phyloP scores from a whole-genome alignment of 768 basidiomycete species.

The Leccinum subtestaceum region DNA sequence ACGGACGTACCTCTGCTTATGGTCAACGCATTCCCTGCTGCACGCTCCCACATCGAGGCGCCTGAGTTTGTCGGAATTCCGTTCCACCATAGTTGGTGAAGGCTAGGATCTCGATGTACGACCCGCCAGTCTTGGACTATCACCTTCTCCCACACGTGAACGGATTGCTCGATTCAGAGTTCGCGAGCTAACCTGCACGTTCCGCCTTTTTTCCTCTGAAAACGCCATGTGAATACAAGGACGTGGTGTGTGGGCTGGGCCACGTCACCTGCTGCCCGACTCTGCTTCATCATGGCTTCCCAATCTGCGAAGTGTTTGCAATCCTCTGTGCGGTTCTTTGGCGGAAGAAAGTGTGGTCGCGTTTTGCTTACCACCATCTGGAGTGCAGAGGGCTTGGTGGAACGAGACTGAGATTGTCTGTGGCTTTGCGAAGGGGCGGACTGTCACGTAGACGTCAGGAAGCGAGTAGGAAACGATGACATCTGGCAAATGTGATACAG shows the following conservation, averaged over 20 bases:
- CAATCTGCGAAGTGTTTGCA: constrained; percentile 81
- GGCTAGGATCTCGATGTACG: constrained; percentile 58
- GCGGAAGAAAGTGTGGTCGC: constrained; percentile 77
- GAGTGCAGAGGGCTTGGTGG: constrained; percentile 64
- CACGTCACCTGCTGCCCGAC: constrained; percentile 62
- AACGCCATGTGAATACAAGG: constrained; percentile 3
- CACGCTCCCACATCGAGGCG: constrained; percentile 78
- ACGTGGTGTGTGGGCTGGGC: not conserved
- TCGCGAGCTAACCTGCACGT: constrained; percentile 58
- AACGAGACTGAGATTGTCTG: constrained; percentile 41
- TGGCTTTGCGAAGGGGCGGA: constrained; percentile 31
- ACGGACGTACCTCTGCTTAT: constrained; percentile 66
- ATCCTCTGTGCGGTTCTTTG: constrained; percentile 76
- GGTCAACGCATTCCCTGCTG: constrained; percentile 80
- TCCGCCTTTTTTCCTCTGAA: constrained; percentile 73
- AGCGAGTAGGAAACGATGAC: constrained; percentile 31
- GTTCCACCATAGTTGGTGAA: constrained; percentile 82
- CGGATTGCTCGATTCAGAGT: constrained; percentile 62
- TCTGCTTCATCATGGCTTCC: constrained; percentile 85
- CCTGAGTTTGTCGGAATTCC: constrained; percentile 77
- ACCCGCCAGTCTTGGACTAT: constrained; percentile 83
- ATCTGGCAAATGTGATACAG: constrained; percentile 23
- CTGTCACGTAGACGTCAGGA: constrained; percentile 18
- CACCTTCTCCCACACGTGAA: constrained; percentile 72
- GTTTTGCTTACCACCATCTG: constrained; percentile 84